Evolutionary conservation across 495 filamentous ascomycete genomes (phyloP), one percentile per base, ranked within the genome.

Genomic region (Durotheca rogersii): DNA sequence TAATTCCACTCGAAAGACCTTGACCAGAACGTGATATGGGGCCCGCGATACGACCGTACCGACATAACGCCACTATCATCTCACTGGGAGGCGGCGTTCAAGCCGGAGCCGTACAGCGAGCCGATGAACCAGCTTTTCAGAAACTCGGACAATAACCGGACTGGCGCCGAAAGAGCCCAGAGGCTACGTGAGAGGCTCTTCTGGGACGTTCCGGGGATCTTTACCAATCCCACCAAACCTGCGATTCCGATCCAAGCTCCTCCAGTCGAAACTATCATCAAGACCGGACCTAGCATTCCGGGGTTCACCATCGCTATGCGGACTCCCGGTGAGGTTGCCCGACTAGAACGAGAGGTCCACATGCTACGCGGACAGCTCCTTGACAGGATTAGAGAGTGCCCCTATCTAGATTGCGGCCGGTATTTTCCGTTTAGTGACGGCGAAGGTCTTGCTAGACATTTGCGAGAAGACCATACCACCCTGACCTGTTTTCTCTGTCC

Each of bases 251-350:
- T 69, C 31, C 51, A 68, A 7, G 66, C 54, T 6, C 60, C 71
- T 3, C 67, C 67, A 3, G 14, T 73, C 11, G 71, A 75, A 18
- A 37, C 46, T 1, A 40, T 72, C 21, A 62, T 73, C 31, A 59
- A 54, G 33, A 51, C 66, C 6, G 60, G 60, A 0, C 53, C 61
- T 16, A 53, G 47, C 30, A 44, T 68, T 27, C 72, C 72, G 2
- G 51, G 46, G 11, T 64, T 68, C 12, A 65, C 68, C 19, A 54
- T 65, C 15, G 62, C 61, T 5, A 66, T 75, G 38, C 40, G 70
- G 46, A 75, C 71, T 14, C 70, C 72, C 2, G 63, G 60, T 7
- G 72, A 75, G 53, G 23, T 58, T 1, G 64, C 62, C 5, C 53
- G 60, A 11, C 59, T 72, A 6, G 66, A 74, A 23, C 41, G 33